Base-by-base conservation (phyloP, 148 eudicot species). In the Agrostemma githago region DNA sequence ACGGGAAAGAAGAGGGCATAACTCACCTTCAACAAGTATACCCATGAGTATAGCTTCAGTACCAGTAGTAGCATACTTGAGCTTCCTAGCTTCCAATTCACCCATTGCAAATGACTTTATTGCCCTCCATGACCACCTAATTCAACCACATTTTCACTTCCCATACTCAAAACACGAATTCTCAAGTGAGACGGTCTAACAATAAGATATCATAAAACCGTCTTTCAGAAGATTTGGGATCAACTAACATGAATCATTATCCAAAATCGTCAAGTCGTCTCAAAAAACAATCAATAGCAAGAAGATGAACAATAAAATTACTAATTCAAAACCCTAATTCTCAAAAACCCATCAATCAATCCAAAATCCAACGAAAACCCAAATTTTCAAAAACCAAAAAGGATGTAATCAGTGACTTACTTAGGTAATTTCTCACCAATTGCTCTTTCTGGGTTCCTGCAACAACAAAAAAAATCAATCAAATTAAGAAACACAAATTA, bases 41-140 rank as follows among this genome's bases (percentile, higher is more conserved):
- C 91, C 97, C 91, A 88, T 82, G 57, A 91, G 87, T 77, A 91
- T 79, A 72, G 91, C 89, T 79, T 91, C 97, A 12, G 97, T 91
- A 20, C 93, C 97, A 14, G 85, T 86, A 37, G 71, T 77, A 21
- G 86, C 75, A 70, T 80, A 81, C 66, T 79, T 85, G 17, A 91
- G 83, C 82, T 91, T 91, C 81, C 91, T 82, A 74, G 97, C 90
- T 85, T 92, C 95, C 87, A 89, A 82, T 81, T 88, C 89, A 44
- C 78, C 84, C 95, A 92, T 83, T 38, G 95, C 85, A 83, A 84
- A 92, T 51, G 92, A 82, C 84, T 88, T 92, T 74, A 88, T 84
- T 26, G 87, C 92, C 80, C 81, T 88, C 72, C 77, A 71, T 65
- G 92, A 88, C 97, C 95, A 92, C 85, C 97, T 89, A 72, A n/a